These are phyloP conservation scores for Clavariopsis aquatica DNA, from an alignment of 495 filamentous ascomycete genomes.

Conservation along the genomic window DNA sequence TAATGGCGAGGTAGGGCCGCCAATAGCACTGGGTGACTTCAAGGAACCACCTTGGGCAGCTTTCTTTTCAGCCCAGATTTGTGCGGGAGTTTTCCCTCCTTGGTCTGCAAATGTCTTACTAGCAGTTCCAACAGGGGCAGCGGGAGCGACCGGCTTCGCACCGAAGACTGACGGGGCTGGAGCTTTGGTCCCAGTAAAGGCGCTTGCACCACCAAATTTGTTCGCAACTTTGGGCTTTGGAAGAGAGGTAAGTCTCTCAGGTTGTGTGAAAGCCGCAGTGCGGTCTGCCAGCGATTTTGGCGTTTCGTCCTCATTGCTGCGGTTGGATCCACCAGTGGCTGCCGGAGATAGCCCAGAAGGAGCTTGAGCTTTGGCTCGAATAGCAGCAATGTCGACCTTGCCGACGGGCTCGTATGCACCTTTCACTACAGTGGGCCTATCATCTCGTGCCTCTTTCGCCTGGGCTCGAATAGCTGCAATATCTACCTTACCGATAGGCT, in stretches of 20 bases:
- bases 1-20: conserved; percentile 55
- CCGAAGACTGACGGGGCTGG: conserved; percentile 69
- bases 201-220: conserved; percentile 69
- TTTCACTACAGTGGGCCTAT: conserved; percentile 80
- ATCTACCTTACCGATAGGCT: conserved; percentile 93
- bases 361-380: conserved; percentile 76
- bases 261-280: conserved; percentile 63
- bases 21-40: conserved; percentile 39
- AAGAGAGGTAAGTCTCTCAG: conserved; percentile 80
- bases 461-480: conserved; percentile 84
- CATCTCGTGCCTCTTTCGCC: conserved; percentile 69
- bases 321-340: conserved; percentile 43
- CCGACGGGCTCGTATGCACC: conserved; percentile 90
- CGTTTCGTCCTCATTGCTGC: conserved; percentile 47
- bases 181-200: conserved; percentile 83
- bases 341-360: conserved; percentile 45
- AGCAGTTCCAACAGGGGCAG: conserved; percentile 69
- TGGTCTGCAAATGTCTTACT: conserved; percentile 92
- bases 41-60: conserved; percentile 68
- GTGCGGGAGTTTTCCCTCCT: conserved; percentile 93
- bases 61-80: conserved; percentile 97
- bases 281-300: conserved; percentile 66
- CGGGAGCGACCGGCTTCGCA: conserved; percentile 53
- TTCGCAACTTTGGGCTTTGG: conserved; percentile 95
- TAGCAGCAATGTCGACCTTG: conserved; percentile 93